These are phyloP conservation scores for Leavenworthia alabamica DNA, from an alignment of 345 rosid species.

Conservation along the genomic window DNA sequence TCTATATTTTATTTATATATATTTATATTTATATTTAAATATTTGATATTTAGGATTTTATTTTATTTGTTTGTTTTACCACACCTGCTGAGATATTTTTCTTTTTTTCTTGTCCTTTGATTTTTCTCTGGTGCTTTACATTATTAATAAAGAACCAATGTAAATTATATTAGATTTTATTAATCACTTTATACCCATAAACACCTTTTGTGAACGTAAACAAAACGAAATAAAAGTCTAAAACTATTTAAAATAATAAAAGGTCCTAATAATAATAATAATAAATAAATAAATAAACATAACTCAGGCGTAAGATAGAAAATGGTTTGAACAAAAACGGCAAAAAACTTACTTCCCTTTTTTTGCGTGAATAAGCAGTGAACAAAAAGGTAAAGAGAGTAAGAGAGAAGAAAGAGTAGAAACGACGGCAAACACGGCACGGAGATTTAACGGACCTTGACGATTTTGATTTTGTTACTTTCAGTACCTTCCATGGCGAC, in stretches of 20 bases:
- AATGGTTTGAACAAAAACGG: constrained; percentile 12
- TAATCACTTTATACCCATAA: not conserved
- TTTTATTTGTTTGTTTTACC: constrained; percentile 5
- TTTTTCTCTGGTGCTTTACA: constrained; percentile 4
- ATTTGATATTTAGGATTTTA: constrained; percentile 1
- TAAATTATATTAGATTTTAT: constrained; percentile 30
- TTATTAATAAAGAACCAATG: constrained; percentile 16
- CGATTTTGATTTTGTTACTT: not conserved
- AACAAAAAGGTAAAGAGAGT: not conserved
- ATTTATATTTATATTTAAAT: not conserved
- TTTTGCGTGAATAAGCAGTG: constrained; percentile 14
- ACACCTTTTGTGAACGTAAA: not conserved
- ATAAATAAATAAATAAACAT: not conserved
- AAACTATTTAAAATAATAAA: no score
- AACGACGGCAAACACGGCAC: not conserved
- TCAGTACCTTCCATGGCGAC: constrained; percentile 32
- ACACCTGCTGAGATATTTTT: constrained; percentile 27
- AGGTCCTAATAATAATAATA: no score
- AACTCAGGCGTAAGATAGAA: not conserved
- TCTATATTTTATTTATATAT: not conserved
- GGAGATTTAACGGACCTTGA: not conserved
- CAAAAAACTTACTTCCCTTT: not conserved
- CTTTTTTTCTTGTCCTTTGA: constrained; percentile 3
- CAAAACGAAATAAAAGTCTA: not conserved
- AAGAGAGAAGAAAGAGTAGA: constrained; percentile 6